phyloP scores from a whole-genome alignment of 306 rosid genomes.

The Prunus campanulata region DNA sequence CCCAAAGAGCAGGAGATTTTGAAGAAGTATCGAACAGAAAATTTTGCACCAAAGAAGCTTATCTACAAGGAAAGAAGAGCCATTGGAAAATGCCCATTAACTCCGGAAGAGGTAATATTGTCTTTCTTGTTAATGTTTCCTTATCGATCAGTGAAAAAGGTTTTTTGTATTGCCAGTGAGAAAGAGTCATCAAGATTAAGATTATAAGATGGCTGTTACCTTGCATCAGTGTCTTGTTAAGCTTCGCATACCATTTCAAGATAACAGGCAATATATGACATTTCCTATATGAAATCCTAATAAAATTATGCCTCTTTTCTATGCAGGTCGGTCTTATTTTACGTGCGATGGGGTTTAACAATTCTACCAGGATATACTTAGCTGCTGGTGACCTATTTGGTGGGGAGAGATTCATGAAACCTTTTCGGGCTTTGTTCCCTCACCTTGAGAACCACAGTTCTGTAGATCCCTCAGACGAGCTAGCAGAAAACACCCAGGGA shows the following conservation, averaged over 20 bases:
- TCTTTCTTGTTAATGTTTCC: conserved; percentile 11
- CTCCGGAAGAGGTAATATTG: conserved; percentile 88
- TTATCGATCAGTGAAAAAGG: neutral
- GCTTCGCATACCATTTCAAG: neutral
- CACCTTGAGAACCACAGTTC: conserved; percentile 81
- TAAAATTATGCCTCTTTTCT: neutral
- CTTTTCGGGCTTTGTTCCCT: conserved; percentile 75
- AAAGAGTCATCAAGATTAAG: neutral
- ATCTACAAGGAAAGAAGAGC: conserved; percentile 85
- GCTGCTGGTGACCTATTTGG: conserved; percentile 94
- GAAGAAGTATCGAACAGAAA: conserved; percentile 74
- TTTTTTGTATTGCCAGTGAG: neutral
- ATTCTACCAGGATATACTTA: conserved; percentile 55
- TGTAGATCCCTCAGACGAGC: conserved; percentile 73
- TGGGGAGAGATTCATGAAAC: conserved; percentile 86
- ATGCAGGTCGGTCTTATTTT: conserved; percentile 90
- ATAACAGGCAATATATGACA: neutral
- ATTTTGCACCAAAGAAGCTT: conserved; percentile 88
- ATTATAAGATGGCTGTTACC: neutral
- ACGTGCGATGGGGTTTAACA: conserved; percentile 49
- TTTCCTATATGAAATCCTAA: neutral
- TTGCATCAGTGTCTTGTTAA: neutral
- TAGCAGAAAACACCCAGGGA: conserved; percentile 74
- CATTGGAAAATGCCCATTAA: conserved; percentile 94
- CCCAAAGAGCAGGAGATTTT: conserved; percentile 68